Percentiles rank a stretch among this genome's conserved stretches.
Conservation (phyloP, 2,329 filamentous ascomycete genomes). For the Colletotrichum sp. region DNA sequence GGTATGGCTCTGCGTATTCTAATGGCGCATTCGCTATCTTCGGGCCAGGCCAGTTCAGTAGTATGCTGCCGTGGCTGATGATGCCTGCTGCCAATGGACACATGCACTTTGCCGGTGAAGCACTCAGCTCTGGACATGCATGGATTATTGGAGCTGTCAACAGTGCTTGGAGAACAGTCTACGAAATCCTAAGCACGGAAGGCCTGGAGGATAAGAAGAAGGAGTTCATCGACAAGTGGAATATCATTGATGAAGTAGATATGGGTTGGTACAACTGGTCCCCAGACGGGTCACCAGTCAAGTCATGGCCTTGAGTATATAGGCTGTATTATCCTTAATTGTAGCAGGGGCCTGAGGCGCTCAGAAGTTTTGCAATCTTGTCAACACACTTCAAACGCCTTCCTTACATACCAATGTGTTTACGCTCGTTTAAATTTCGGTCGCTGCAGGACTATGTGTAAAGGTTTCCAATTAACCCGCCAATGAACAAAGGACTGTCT, state of each 20-base stretch:
- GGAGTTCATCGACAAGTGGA: conserved; percentile 24
- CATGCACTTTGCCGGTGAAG: conserved; percentile 30
- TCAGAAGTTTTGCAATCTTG: not conserved
- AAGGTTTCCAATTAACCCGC: not conserved
- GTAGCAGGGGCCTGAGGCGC: not conserved
- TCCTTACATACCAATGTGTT: not conserved
- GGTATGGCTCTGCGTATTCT: conserved; percentile 27
- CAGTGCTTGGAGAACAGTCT: conserved; percentile 27
- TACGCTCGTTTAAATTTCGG: not conserved
- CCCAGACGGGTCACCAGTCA: not conserved
- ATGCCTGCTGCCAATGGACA: conserved; percentile 25
- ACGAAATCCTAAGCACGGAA: conserved; percentile 23
- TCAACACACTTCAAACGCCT: not conserved
- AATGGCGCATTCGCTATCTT: conserved; percentile 29
- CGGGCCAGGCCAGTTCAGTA: conserved; percentile 27
- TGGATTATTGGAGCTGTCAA: conserved; percentile 32
- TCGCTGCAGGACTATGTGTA: not conserved
- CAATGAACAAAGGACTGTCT: not conserved
- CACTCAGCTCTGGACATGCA: conserved; percentile 28
- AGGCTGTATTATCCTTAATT: not conserved
- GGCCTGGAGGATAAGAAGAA: conserved; percentile 24
- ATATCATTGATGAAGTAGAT: conserved; percentile 24
- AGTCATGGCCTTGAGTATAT: not conserved
- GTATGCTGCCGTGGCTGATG: conserved; percentile 26
- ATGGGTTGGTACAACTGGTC: conserved; percentile 28